Percentiles rank a stretch among this genome's conserved stretches.
Conservation (phyloP, 2,329 filamentous ascomycete genomes). For the Exophiala sp. region DNA sequence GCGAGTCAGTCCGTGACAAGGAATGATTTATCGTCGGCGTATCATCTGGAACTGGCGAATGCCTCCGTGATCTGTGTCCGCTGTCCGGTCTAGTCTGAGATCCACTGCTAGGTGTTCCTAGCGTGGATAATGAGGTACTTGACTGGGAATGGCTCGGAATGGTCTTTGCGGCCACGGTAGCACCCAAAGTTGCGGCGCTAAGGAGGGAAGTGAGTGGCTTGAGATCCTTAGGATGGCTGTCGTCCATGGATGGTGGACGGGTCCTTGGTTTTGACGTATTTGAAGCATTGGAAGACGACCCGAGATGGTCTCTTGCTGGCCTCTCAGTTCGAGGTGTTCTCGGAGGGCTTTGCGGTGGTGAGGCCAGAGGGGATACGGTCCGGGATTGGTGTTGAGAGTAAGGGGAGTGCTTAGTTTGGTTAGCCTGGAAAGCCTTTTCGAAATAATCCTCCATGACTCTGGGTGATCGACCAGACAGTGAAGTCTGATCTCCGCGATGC, state of each 20-base stretch:
- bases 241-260: conserved; percentile 23
- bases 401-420: conserved; percentile 17
- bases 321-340: conserved; percentile 23
- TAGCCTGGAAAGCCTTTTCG: conserved; percentile 21
- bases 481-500: conserved; percentile 8
- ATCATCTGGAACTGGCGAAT: conserved; percentile 21
- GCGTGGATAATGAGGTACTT: conserved; percentile 13
- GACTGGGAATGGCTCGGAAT: conserved; percentile 21
- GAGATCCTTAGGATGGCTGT: conserved; percentile 23
- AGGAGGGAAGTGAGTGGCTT: conserved; percentile 26
- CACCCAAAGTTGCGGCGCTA: conserved; percentile 25
- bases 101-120: conserved; percentile 16
- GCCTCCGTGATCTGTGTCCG: conserved; percentile 22
- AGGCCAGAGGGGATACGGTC: conserved; percentile 25
- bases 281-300: conserved; percentile 12
- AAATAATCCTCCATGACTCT: conserved; percentile 26
- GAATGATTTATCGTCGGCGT: conserved; percentile 1
- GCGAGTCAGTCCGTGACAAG: conserved; percentile 15
- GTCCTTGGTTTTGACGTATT: conserved; percentile 19
- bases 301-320: conserved; percentile 18
- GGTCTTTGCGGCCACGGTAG: conserved; percentile 23
- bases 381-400: conserved; percentile 14
- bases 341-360: conserved; percentile 30
- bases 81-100: conserved; percentile 18
- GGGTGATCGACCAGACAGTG: conserved; percentile 15